phyloP scores from a whole-genome alignment of 2,329 filamentous ascomycete genomes.

The Alternaria incomplexa region DNA sequence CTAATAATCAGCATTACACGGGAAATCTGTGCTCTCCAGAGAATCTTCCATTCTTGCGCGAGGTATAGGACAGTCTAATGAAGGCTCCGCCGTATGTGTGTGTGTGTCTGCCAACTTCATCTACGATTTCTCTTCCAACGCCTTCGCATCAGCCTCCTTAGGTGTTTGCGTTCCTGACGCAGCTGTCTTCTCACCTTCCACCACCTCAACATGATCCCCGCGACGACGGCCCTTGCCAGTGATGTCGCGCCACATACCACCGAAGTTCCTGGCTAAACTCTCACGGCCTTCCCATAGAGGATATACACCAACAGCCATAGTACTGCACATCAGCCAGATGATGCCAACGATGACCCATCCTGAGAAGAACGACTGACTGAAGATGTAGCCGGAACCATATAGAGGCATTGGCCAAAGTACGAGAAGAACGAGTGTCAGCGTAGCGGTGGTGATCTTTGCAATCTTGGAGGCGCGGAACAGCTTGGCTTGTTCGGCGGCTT shows the following conservation, averaged over 20 bases:
- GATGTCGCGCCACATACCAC: conserved; percentile 36
- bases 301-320: conserved; percentile 77
- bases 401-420: conserved; percentile 92
- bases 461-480: conserved; percentile 56
- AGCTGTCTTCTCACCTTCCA: conserved; percentile 23
- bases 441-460: conserved; percentile 63
- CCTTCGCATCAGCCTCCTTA: conserved; percentile 23
- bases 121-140: conserved; percentile 10
- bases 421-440: conserved; percentile 72
- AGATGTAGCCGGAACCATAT: conserved; percentile 83
- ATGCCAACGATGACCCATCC: conserved; percentile 74
- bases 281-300: conserved; percentile 72
- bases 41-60: neutral
- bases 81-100: neutral
- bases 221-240: conserved; percentile 26
- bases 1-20: no score
- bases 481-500: conserved; percentile 49
- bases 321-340: conserved; percentile 77
- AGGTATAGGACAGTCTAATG: neutral
- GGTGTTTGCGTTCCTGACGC: conserved; percentile 27
- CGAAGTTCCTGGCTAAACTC: conserved; percentile 32
- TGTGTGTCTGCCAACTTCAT: neutral
- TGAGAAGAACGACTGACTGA: conserved; percentile 79
- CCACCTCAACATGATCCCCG: conserved; percentile 13
- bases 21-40: neutral